Percentiles rank a stretch among this genome's conserved stretches.
Evolutionary conservation across 169 alveolate genomes (phyloP).

Genomic region (Plasmodium relictum): DNA sequence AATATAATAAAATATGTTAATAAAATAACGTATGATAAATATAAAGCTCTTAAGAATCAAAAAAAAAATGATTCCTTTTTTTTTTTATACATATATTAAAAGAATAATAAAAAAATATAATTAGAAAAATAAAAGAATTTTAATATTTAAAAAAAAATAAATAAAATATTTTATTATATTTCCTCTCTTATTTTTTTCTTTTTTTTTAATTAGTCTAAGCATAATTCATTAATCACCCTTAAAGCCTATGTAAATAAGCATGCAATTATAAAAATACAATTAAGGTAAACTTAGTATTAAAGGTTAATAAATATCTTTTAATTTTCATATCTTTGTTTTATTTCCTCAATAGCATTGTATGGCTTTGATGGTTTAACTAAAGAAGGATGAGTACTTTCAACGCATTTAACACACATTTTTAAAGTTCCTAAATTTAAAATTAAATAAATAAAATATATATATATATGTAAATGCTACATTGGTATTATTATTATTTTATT

Average conservation of each 20-base stretch:
- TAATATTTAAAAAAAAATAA: neutral
- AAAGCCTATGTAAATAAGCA: too few species aligned
- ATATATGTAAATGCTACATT: neutral
- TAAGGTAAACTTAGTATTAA: neutral
- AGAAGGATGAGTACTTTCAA: slow-evolving; percentile 51
- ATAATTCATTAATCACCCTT: too few species aligned
- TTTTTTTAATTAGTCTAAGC: too few species aligned
- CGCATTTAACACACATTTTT: slow-evolving; percentile 66
- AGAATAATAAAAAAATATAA: neutral
- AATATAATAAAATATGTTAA: too few species aligned
- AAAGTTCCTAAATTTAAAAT: slow-evolving; percentile 9
- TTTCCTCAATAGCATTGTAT: slow-evolving; percentile 33
- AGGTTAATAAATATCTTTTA: neutral
- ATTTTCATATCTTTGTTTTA: slow-evolving; percentile 15
- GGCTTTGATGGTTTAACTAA: slow-evolving; percentile 13
- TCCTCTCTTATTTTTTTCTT: too few species aligned
- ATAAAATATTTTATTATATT: neutral
- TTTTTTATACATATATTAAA: slow-evolving; percentile 3
- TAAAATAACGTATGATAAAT: too few species aligned
- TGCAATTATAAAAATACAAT: too few species aligned
- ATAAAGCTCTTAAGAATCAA: too few species aligned
- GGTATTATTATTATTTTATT: neutral
- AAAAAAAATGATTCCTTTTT: too few species aligned
- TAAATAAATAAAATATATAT: slow-evolving; percentile 1
- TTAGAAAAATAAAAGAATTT: neutral